Percentiles rank a stretch among this genome's conserved stretches.
Conservation (phyloP, 208 protist genomes). For the Leishmania arabica region DNA sequence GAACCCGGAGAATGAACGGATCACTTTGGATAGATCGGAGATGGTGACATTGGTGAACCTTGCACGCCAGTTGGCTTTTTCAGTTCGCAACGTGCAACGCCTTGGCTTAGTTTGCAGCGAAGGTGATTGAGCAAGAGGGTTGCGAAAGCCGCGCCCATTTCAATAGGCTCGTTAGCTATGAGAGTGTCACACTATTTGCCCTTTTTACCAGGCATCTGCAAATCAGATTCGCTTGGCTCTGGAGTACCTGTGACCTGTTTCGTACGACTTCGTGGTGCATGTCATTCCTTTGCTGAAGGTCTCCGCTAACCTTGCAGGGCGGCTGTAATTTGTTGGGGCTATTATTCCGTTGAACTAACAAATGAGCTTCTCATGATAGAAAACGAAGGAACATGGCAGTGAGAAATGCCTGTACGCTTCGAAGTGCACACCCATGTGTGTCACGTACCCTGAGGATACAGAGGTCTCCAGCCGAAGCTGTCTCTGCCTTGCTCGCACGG, state of each 20-base stretch:
- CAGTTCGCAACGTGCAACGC: slow-evolving; percentile 50
- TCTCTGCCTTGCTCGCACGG: slow-evolving; percentile 9
- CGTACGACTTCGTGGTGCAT: neutral
- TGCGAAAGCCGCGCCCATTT: neutral
- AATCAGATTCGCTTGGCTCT: neutral
- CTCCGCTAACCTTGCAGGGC: neutral
- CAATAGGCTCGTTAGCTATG: neutral
- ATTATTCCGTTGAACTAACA: neutral
- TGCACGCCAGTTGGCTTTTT: slow-evolving; percentile 78
- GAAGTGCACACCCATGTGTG: neutral
- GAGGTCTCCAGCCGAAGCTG: neutral
- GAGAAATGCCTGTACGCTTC: neutral
- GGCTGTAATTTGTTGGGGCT: neutral
- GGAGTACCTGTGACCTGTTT: neutral
- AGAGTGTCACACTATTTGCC: neutral
- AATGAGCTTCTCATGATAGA: neutral
- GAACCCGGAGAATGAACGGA: slow-evolving; percentile 22
- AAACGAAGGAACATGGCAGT: neutral
- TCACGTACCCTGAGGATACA: neutral
- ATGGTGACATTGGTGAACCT: slow-evolving; percentile 86
- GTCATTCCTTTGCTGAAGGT: neutral
- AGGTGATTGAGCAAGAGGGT: neutral
- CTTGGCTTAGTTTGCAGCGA: slow-evolving; percentile 27
- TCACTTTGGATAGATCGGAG: slow-evolving; percentile 65
- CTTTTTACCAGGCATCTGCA: neutral